Conservation (phyloP, 2,329 filamentous ascomycete genomes). For the Fusarium sp. region DNA sequence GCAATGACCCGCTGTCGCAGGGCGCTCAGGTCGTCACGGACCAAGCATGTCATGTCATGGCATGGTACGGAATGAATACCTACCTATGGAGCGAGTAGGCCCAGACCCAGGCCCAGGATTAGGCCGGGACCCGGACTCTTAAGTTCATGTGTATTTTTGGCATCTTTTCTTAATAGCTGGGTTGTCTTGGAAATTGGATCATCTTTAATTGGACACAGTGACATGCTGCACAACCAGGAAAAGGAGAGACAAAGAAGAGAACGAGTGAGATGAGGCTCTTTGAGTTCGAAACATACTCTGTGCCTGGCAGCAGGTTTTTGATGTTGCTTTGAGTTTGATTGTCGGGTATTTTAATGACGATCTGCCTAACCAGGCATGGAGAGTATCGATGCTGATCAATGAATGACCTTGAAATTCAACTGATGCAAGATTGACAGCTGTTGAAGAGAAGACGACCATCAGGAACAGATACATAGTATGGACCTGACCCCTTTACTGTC, state of each 20-base stretch:
- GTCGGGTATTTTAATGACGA: conserved; percentile 6
- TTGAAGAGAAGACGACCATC: background rate
- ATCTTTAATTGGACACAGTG: conserved; percentile 9
- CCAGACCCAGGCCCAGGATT: background rate
- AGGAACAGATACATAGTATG: background rate
- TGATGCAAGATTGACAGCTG: background rate
- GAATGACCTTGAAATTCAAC: background rate
- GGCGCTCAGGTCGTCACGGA: conserved; percentile 16
- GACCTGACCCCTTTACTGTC: background rate
- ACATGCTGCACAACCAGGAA: background rate
- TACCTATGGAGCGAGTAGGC: background rate
- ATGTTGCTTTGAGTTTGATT: conserved; percentile 6
- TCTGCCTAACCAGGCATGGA: background rate
- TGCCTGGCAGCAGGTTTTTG: background rate
- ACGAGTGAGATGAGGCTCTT: conserved; percentile 1
- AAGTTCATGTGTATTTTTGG: conserved; percentile 34
- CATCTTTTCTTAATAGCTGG: conserved; percentile 1
- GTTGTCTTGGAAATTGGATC: conserved; percentile 13
- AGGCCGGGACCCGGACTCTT: background rate
- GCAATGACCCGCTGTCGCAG: conserved; percentile 16
- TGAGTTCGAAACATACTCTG: background rate
- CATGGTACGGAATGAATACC: background rate
- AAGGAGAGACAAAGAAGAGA: background rate
- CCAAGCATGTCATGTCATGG: background rate
- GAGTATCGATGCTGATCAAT: background rate